Percentiles rank a stretch among this genome's conserved stretches.
phyloP scores from a whole-genome alignment of 139 green algal species.

The Tetradesmus lagerheimii region DNA sequence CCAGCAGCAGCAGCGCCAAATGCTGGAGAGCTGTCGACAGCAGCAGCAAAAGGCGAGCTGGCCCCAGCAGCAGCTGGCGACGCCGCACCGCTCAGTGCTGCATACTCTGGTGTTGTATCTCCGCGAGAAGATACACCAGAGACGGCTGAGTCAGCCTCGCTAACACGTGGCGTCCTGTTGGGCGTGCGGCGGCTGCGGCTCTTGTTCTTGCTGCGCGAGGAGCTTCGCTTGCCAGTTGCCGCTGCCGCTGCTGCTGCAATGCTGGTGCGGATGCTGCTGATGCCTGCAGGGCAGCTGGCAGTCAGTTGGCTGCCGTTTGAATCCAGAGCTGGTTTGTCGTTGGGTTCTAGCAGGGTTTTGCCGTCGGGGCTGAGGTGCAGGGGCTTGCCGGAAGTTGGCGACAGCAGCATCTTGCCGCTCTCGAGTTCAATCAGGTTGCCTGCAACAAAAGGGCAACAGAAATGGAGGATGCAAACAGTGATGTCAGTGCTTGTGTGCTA shows the following conservation, averaged over 20 bases:
- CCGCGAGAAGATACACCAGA: background rate
- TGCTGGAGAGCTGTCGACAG: background rate
- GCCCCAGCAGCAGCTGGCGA: background rate
- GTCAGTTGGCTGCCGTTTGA: background rate
- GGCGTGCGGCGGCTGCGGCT: background rate
- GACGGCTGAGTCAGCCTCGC: background rate
- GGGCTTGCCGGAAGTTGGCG: background rate
- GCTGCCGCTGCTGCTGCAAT: constrained; percentile 26
- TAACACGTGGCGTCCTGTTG: background rate
- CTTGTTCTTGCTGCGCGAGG: background rate
- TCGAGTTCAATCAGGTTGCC: constrained; percentile 10
- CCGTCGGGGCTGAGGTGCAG: background rate
- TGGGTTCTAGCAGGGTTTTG: constrained; percentile 15
- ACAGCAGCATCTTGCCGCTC: background rate
- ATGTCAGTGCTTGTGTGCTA: background rate
- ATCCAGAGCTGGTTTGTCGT: background rate
- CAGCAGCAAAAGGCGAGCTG: background rate
- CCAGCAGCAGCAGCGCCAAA: background rate
- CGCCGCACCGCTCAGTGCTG: background rate
- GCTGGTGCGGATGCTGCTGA: constrained; percentile 17
- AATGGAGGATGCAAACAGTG: background rate
- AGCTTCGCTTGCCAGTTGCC: background rate
- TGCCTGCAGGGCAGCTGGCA: background rate
- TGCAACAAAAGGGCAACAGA: background rate
- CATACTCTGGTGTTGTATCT: background rate